phyloP scores from a whole-genome alignment of 495 filamentous ascomycete species.

The Penicillium subrubescens region DNA sequence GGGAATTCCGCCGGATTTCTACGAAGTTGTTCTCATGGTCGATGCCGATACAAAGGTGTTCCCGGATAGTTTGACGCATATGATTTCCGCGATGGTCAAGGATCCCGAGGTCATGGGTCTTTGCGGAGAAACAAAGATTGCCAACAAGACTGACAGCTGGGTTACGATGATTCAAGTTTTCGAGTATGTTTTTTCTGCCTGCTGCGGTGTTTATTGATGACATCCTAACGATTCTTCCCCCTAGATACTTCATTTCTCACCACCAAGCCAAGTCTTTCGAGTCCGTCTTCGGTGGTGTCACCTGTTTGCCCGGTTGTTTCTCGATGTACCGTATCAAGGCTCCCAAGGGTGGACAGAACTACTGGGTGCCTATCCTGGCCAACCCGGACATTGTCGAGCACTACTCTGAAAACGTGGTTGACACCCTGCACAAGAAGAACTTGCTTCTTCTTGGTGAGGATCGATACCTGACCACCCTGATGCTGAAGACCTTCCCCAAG shows the following conservation, averaged over 20 bases:
- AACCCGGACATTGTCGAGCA: constrained; percentile 99
- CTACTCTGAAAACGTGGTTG: constrained; percentile 99
- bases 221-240: constrained; percentile 20
- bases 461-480: constrained; percentile 94
- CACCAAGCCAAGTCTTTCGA: constrained; percentile 97
- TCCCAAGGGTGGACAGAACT: constrained; percentile 97
- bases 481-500: constrained; percentile 99
- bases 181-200: constrained; percentile 53
- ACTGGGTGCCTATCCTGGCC: constrained; percentile 98
- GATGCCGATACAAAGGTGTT: constrained; percentile 99
- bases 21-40: constrained; percentile 97
- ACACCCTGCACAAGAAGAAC: constrained; percentile 98
- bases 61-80: constrained; percentile 96
- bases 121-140: constrained; percentile 99
- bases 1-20: constrained; percentile 96
- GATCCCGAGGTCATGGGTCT: constrained; percentile 99
- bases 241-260: constrained; percentile 92
- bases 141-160: constrained; percentile 94
- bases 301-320: constrained; percentile 98
- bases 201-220: not conserved
- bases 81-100: constrained; percentile 98
- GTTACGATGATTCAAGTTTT: constrained; percentile 99
- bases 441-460: constrained; percentile 93
- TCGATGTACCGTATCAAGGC: constrained; percentile 99
- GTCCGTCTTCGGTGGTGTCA: constrained; percentile 98